A percentile compares a stretch with the other conserved stretches of the same genome.
Evolutionary conservation across 257 asterid genomes (phyloP).

Genomic region (Nicotiana sylvestris): DNA sequence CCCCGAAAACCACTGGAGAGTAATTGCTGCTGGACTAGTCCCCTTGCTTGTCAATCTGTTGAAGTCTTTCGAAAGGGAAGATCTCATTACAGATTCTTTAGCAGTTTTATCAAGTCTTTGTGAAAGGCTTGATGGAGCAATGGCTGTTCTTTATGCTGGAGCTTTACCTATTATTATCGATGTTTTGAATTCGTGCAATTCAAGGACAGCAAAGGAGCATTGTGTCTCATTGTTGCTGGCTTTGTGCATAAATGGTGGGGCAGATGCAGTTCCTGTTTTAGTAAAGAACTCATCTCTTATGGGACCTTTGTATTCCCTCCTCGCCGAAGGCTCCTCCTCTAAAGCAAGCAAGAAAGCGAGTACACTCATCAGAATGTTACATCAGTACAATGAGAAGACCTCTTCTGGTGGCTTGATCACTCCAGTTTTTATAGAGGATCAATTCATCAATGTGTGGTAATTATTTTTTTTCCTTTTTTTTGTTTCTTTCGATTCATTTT

Average conservation of each 20-base stretch:
- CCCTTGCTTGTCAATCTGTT: slow-evolving; percentile 39
- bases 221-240: slow-evolving; percentile 58
- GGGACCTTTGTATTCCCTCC: slow-evolving; percentile 48
- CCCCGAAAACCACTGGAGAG: slow-evolving; percentile 57
- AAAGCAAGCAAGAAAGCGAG: slow-evolving; percentile 64
- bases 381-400: slow-evolving; percentile 45
- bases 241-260: slow-evolving; percentile 50
- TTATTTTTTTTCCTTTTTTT: background rate
- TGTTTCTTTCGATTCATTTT: slow-evolving; percentile 1
- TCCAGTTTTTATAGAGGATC: slow-evolving; percentile 44
- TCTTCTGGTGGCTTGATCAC: slow-evolving; percentile 31
- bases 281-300: slow-evolving; percentile 59
- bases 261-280: slow-evolving; percentile 68
- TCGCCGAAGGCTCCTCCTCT: slow-evolving; percentile 46
- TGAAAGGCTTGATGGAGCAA: slow-evolving; percentile 56
- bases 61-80: slow-evolving; percentile 40
- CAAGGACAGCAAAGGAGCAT: slow-evolving; percentile 43
- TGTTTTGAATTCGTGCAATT: slow-evolving; percentile 36
- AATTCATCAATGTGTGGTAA: slow-evolving; percentile 62
- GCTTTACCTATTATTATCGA: slow-evolving; percentile 38
- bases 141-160: slow-evolving; percentile 45
- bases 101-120: slow-evolving; percentile 59
- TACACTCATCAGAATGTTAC: slow-evolving; percentile 64
- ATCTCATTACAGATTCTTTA: slow-evolving; percentile 47
- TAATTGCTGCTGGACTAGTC: slow-evolving; percentile 51